Base-by-base conservation (phyloP, 192 early-diverging fungal genomes). In the Cladochytrium replicatum region DNA sequence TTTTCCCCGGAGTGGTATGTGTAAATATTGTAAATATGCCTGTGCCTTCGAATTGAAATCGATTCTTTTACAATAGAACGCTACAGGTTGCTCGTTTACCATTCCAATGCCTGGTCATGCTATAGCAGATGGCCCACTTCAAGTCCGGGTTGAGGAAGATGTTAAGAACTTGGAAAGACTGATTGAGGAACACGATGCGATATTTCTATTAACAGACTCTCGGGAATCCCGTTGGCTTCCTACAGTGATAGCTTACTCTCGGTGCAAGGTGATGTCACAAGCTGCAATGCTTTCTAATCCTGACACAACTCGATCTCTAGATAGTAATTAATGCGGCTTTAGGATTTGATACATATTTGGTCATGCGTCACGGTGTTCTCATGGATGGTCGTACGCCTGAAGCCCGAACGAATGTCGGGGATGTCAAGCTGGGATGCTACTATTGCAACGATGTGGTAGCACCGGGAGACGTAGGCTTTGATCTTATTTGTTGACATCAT, bases 81-180 rank as follows among this genome's bases (percentile, higher is more conserved):
- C 85, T 3, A 66, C 67, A 34, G 92, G 89, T 5, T 55, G 73
- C 50, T 29, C 67, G 22, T 52, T 99, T 40, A 75, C 69, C 26
- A 89, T 99, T 26, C 95, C 95, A 1, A 99, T 99, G 95, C 95
- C 95, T 2, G 95, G 91, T n/a, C 95, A 99, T 55, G 56, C 78
- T 2, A 65, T 80, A 13, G 22, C 64, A 6, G 40, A 66, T 2
- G 32, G 54, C 13, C 61, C 66, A 46, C 21, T 31, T 2, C 49
- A 50, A 0, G 32, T 38, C 29, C 58, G 65, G 17, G 50, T 57
- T 17, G 67, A 55, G n/a, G 50, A 61, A 11, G 76, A 79, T 28
- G 54, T 81, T 0, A 55, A 60, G 2, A 55, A 53, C 42, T 63
- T 99, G 27, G 67, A 70, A 7, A 53, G 57, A 8, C 66, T 99